These are phyloP conservation scores for Peterozyma xylosa DNA, from an alignment of 805 yeast species.

Conservation along the genomic window DNA sequence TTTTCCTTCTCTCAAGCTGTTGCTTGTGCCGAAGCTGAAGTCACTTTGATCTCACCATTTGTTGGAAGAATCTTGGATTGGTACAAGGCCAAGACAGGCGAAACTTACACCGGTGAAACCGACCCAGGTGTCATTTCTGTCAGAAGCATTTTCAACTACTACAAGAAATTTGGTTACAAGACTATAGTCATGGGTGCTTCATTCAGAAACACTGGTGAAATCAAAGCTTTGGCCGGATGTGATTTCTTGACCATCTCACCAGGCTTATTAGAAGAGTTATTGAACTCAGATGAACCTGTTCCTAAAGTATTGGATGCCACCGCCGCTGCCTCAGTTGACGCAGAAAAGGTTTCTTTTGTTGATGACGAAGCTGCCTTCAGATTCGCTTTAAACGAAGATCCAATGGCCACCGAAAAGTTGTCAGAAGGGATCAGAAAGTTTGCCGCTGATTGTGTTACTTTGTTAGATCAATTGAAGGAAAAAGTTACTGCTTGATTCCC, in stretches of 20 bases:
- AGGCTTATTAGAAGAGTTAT: conserved; percentile 78
- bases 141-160: conserved; percentile 86
- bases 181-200: conserved; percentile 99
- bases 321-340: conserved; percentile 45
- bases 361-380: conserved; percentile 88
- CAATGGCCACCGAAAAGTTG: conserved; percentile 97
- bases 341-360: conserved; percentile 69
- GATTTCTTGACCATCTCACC: conserved; percentile 96
- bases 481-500: conserved; percentile 34
- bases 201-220: conserved; percentile 95
- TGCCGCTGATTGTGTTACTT: conserved; percentile 85
- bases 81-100: conserved; percentile 92
- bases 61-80: conserved; percentile 99
- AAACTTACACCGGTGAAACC: conserved; percentile 62
- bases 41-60: conserved; percentile 95
- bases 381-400: conserved; percentile 87
- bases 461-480: conserved; percentile 58
- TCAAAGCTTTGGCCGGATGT: conserved; percentile 93
- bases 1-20: conserved; percentile 97
- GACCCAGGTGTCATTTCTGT: conserved; percentile 98
- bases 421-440: conserved; percentile 97
- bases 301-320: conserved; percentile 76
- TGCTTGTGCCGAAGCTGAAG: conserved; percentile 97
- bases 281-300: conserved; percentile 68
- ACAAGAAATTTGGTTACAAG: conserved; percentile 93